phyloP scores from a whole-genome alignment of 2,329 filamentous ascomycete species.

The Exophiala mesophila region DNA sequence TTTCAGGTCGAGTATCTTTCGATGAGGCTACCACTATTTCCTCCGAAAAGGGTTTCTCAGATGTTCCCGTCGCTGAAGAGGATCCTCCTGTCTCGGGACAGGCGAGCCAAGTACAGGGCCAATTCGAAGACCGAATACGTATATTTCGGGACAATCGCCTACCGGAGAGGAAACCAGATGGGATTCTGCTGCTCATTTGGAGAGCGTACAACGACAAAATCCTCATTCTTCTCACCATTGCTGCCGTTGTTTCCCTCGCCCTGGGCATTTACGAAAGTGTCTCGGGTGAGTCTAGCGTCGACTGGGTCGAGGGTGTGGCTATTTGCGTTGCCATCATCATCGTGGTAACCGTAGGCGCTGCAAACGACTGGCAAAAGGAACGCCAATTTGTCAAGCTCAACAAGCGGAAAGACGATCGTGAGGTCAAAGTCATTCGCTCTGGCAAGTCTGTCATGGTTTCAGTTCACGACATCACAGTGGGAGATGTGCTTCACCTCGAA shows the following conservation, averaged over 20 bases:
- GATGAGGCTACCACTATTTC: conserved; percentile 55
- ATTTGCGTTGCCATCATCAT: conserved; percentile 62
- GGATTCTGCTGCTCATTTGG: conserved; percentile 60
- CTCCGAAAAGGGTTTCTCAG: conserved; percentile 13
- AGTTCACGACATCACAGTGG: conserved; percentile 63
- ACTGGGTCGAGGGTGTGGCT: conserved; percentile 65
- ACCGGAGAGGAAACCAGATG: conserved; percentile 59
- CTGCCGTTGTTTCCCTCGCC: conserved; percentile 63
- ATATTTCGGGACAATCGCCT: conserved; percentile 59
- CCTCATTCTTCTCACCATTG: conserved; percentile 63
- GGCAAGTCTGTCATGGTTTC: conserved; percentile 61
- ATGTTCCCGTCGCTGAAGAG: conserved; percentile 5
- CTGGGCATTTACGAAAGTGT: conserved; percentile 66
- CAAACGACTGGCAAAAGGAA: conserved; percentile 66
- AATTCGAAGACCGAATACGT: conserved; percentile 54
- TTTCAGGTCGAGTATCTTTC: conserved; percentile 66
- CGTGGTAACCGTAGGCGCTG: conserved; percentile 57
- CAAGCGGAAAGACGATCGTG: conserved; percentile 55
- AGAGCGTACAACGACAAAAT: conserved; percentile 70
- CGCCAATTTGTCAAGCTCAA: conserved; percentile 61
- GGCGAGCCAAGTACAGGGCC: conserved; percentile 26
- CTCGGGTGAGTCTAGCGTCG: conserved; percentile 46
- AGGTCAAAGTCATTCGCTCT: conserved; percentile 63
- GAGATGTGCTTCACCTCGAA: conserved; percentile 64
- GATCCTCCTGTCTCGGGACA: conserved; percentile 4